phyloP scores from a whole-genome alignment of 768 basidiomycete genomes.

The Suillus occidentalis region DNA sequence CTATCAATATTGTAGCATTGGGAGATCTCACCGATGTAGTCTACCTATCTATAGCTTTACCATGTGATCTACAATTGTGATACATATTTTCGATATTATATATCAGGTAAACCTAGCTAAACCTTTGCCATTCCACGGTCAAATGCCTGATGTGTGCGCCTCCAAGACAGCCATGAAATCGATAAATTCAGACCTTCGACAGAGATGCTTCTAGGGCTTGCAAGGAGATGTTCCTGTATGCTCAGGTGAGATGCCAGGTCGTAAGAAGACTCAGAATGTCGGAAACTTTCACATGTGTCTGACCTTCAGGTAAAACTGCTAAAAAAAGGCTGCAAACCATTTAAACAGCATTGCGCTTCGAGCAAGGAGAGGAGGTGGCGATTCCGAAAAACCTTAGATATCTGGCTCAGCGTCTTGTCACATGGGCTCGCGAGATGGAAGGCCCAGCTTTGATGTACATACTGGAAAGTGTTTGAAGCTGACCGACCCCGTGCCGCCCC shows the following conservation, averaged over 20 bases:
- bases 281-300: neutral
- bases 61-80: no score
- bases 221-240: neutral
- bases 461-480: neutral
- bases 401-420: neutral
- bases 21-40: no score
- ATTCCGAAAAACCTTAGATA: neutral
- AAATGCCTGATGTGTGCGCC: neutral
- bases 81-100: no score
- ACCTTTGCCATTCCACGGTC: no score
- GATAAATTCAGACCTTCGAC: neutral
- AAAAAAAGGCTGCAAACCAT: neutral
- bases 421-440: neutral
- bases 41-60: no score
- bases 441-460: neutral
- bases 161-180: neutral
- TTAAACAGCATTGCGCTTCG: neutral
- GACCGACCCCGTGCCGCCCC: neutral
- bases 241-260: neutral
- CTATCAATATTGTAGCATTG: no score
- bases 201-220: neutral
- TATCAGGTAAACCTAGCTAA: no score
- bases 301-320: neutral
- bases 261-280: neutral
- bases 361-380: neutral